A percentile compares a stretch with the other conserved stretches of the same genome.
Conservation (phyloP, 257 asterid species). For the Petrea volubilis region DNA sequence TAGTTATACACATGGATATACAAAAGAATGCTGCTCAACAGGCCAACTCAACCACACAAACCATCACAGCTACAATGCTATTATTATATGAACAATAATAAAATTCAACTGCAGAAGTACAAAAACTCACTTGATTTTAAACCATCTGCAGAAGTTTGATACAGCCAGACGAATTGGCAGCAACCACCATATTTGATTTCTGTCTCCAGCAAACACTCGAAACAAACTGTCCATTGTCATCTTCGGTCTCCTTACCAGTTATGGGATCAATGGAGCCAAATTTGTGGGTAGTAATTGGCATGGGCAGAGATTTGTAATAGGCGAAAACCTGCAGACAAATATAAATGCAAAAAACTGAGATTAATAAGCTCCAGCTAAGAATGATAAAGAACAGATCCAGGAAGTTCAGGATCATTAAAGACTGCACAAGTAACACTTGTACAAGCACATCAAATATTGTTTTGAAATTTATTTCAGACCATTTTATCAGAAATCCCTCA, state of each 20-base stretch:
- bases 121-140: constrained; percentile 29
- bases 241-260: constrained; percentile 79
- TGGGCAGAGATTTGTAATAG: constrained; percentile 73
- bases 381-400: not conserved
- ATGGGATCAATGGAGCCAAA: constrained; percentile 84
- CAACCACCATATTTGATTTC: constrained; percentile 73
- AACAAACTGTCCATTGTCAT: constrained; percentile 82
- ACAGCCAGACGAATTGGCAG: constrained; percentile 85
- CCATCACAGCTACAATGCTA: constrained; percentile 2
- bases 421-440: not conserved
- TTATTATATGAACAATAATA: not conserved
- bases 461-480: not conserved
- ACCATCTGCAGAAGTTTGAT: constrained; percentile 78
- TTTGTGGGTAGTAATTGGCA: constrained; percentile 84
- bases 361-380: not conserved
- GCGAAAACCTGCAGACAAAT: constrained; percentile 59
- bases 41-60: constrained; percentile 23
- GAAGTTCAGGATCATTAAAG: constrained; percentile 1
- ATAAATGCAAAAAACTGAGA: constrained; percentile 17
- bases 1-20: constrained; percentile 26
- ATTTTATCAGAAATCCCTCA: not conserved
- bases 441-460: not conserved
- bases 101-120: constrained; percentile 1
- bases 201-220: constrained; percentile 94
- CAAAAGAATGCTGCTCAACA: constrained; percentile 30